Conservation (phyloP, 495 filamentous ascomycete species). For the Podospora appendiculata region DNA sequence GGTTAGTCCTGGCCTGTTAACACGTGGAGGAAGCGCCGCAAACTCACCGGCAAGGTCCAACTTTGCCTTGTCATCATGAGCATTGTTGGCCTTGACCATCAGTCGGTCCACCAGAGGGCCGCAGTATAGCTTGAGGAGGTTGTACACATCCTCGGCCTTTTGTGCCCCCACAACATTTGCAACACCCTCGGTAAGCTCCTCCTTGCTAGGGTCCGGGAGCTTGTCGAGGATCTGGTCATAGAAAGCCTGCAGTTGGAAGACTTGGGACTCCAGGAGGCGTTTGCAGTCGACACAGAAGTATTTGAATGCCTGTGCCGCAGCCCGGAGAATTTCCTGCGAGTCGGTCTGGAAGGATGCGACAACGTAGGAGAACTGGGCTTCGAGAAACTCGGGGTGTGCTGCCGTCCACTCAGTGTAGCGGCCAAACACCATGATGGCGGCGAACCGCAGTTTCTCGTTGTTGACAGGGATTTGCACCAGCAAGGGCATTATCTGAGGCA, state of each 20-base stretch:
- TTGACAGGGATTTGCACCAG: constrained; percentile 92
- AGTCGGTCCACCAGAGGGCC: constrained; percentile 82
- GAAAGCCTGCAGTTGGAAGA: constrained; percentile 78
- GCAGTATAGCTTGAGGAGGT: constrained; percentile 83
- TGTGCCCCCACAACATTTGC: constrained; percentile 85
- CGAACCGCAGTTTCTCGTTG: constrained; percentile 94
- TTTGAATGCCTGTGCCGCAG: constrained; percentile 88
- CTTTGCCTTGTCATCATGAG: constrained; percentile 71
- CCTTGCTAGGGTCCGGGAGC: constrained; percentile 76
- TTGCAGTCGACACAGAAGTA: constrained; percentile 96
- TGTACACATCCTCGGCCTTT: constrained; percentile 68
- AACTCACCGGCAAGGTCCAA: constrained; percentile 70
- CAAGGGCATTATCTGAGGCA: constrained; percentile 84
- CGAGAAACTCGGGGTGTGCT: constrained; percentile 82
- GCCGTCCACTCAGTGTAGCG: constrained; percentile 98
- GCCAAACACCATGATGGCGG: constrained; percentile 92
- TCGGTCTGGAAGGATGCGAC: constrained; percentile 79
- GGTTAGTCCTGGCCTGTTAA: constrained; percentile 15
- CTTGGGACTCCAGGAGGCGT: constrained; percentile 69
- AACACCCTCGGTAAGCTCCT: constrained; percentile 92
- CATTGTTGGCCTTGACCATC: constrained; percentile 79
- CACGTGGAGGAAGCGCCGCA: background rate
- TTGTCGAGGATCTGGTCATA: constrained; percentile 82
- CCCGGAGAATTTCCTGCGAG: constrained; percentile 81
- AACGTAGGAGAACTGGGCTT: constrained; percentile 89